Conservation (phyloP, 768 basidiomycete species). For the Lactifluus subvellereus region DNA sequence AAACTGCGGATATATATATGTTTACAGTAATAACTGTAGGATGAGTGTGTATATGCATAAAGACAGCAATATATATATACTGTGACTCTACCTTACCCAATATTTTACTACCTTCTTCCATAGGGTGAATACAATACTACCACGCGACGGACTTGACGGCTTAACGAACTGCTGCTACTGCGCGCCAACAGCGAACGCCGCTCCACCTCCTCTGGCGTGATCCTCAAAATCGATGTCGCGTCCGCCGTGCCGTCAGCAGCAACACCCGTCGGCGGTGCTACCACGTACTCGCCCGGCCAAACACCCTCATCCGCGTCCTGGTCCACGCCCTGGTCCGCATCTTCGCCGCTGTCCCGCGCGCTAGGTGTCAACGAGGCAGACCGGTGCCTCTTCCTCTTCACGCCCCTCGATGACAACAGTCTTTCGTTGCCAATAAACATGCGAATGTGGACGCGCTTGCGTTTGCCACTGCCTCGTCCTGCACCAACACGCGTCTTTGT, state of each 20-base stretch:
- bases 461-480: background rate
- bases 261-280: background rate
- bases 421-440: background rate
- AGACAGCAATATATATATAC: too few relatives aligned
- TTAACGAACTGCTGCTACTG: background rate
- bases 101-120: background rate
- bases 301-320: background rate
- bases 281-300: constrained; percentile 8
- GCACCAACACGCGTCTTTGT: background rate
- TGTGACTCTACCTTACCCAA: background rate
- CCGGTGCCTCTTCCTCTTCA: background rate
- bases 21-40: background rate
- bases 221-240: background rate
- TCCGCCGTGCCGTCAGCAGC: background rate
- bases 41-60: too few relatives aligned
- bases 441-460: background rate
- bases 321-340: background rate
- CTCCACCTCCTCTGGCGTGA: constrained; percentile 12
- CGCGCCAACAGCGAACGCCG: constrained; percentile 2
- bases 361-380: background rate
- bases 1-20: too few relatives aligned
- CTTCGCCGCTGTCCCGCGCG: background rate
- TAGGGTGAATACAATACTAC: background rate
- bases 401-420: background rate
- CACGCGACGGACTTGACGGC: too few relatives aligned